Conservation (phyloP, 495 filamentous ascomycete genomes). For the Xylona heveae region DNA sequence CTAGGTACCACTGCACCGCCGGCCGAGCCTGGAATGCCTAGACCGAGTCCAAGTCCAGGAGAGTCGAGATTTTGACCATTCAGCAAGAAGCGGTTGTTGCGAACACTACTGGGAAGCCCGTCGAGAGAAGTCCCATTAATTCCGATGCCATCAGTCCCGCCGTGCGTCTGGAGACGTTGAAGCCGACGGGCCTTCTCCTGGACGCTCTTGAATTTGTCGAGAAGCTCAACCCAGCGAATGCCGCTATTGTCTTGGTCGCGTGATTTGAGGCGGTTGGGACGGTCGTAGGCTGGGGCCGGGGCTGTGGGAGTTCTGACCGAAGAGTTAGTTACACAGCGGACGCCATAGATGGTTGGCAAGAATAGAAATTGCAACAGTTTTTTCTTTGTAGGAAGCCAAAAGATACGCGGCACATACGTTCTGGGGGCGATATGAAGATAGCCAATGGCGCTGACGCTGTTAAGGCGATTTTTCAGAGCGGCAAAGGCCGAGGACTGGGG, state of each 20-base stretch:
- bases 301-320: conserved; percentile 8
- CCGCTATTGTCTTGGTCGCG: conserved; percentile 63
- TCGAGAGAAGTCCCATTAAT: conserved; percentile 8
- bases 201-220: conserved; percentile 86
- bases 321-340: conserved; percentile 2
- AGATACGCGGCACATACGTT: conserved; percentile 39
- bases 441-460: conserved; percentile 90
- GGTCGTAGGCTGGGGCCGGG: conserved; percentile 33
- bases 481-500: conserved; percentile 95
- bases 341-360: conserved; percentile 2
- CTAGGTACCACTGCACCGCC: background rate
- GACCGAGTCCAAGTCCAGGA: no score
- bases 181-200: conserved; percentile 55
- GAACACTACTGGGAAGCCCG: conserved; percentile 9
- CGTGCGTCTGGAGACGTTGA: conserved; percentile 18
- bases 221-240: conserved; percentile 79
- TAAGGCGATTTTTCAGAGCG: conserved; percentile 87
- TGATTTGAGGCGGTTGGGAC: conserved; percentile 62
- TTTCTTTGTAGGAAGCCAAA: conserved; percentile 11
- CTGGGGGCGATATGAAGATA: conserved; percentile 72
- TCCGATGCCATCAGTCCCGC: conserved; percentile 12
- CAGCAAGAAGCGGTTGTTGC: conserved; percentile 16
- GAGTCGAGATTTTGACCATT: no score
- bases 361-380: conserved; percentile 21
- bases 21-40: background rate